Evolutionary conservation across 805 yeast genomes (phyloP), one percentile per base, ranked within the genome.

Genomic region (Teunomyces aglyptinius): DNA sequence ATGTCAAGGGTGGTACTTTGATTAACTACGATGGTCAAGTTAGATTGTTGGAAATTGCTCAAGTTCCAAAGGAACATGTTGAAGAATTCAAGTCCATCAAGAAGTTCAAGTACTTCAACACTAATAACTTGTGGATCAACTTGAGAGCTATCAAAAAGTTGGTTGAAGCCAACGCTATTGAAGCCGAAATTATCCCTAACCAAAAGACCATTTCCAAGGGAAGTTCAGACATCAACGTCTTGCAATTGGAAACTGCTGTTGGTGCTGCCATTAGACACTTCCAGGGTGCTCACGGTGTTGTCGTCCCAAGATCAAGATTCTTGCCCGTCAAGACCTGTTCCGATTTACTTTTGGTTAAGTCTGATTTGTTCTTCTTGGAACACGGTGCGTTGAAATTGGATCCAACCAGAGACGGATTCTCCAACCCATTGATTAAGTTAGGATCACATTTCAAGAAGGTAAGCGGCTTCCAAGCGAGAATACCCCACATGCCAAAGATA

Each of bases 221-320:
- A 49, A 81, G 81, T 55, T 73, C 76, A 44, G 97, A 91, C 55
- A 77, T 86, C 57, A 84, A 85, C 62, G 97, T 92, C 43, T 73
- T 92, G 63, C 99, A 92, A 75, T 82, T 94, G 64, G 99, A 94
- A 77, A 94, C 99, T 43, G 99, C 99, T 24, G 96, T 89, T 58
- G 99, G 99, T 77, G 98, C 99, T 33, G 98, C 98, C 41, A 94
- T 94, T 65, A 87, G 96, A 73, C 92, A 91, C 72, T 94, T 94
- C 73, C 77, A 85, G 55, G 87, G 89, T 59, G 97, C 97, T 26
- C 96, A 89, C 61, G 99, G 99, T 73, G 95, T 94, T 58, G 96
- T 90, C 60, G 99, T 94, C 32, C 98, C 99, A 71, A 89, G 99
- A 76, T 81, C 96, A 35, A 85, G 99, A 67, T 94, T 94, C 80